A percentile compares a stretch with the other conserved stretches of the same genome.
phyloP scores from a whole-genome alignment of 1,284 basidiomycete species.

The Heterobasidion irregulare region DNA sequence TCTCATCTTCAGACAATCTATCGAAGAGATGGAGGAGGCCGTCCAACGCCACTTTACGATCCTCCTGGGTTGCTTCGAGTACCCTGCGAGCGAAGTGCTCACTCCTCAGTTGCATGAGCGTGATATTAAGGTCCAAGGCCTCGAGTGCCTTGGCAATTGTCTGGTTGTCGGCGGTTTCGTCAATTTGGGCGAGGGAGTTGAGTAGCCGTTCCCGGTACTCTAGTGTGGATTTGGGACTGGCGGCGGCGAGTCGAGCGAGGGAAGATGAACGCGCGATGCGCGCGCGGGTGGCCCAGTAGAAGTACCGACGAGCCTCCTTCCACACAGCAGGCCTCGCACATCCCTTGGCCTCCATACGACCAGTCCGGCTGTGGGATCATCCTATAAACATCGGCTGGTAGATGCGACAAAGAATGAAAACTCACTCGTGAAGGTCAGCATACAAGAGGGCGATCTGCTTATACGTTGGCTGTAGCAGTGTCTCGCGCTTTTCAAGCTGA shows the following conservation, averaged over 20 bases:
- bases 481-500: constrained; percentile 74
- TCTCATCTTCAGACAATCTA: constrained; percentile 66
- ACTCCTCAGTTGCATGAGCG: constrained; percentile 51
- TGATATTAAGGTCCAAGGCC: constrained; percentile 53
- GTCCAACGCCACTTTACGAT: constrained; percentile 62
- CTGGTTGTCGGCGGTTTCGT: constrained; percentile 42
- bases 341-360: constrained; percentile 98
- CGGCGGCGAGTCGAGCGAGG: constrained; percentile 47
- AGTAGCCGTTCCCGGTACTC: constrained; percentile 56
- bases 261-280: constrained; percentile 63
- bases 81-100: constrained; percentile 57
- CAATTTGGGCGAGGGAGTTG: constrained; percentile 47
- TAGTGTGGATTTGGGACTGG: constrained; percentile 51
- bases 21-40: constrained; percentile 63
- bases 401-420: constrained; percentile 10
- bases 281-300: constrained; percentile 93
- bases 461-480: constrained; percentile 82
- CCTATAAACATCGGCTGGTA: constrained; percentile 11
- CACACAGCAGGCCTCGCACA: constrained; percentile 80
- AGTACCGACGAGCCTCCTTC: constrained; percentile 85
- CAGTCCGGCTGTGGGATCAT: constrained; percentile 59
- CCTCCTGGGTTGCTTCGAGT: constrained; percentile 54
- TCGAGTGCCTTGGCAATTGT: constrained; percentile 56
- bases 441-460: constrained; percentile 92
- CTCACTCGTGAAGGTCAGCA: constrained; percentile 93